A percentile compares a stretch with the other conserved stretches of the same genome.
Evolutionary conservation across 2,329 filamentous ascomycete genomes (phyloP).

Genomic region (Aureobasidium sp.): DNA sequence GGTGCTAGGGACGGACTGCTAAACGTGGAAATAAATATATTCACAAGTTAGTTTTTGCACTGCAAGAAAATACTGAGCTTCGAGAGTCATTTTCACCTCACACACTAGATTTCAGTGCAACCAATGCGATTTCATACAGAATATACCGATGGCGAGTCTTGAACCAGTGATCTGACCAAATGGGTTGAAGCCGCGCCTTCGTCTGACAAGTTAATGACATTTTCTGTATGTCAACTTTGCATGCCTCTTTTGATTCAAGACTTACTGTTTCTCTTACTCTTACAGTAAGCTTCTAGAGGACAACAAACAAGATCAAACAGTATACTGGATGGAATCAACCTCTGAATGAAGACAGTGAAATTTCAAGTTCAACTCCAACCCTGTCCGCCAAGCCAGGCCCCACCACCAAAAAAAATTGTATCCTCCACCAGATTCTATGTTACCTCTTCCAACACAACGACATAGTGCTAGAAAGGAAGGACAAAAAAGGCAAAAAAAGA

Average conservation of each 20-base stretch:
- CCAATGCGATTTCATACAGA: too few species aligned
- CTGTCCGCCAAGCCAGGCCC: not conserved
- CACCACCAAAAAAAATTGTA: not conserved
- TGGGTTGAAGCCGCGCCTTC: not conserved
- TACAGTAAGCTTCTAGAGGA: not conserved
- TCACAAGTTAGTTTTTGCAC: too few species aligned
- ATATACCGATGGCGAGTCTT: not conserved
- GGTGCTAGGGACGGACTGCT: too few species aligned
- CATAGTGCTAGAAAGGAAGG: not conserved
- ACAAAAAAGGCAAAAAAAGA: not conserved
- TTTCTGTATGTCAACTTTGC: too few species aligned
- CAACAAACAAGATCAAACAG: not conserved
- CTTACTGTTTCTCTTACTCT: too few species aligned
- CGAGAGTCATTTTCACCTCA: too few species aligned
- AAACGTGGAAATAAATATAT: too few species aligned
- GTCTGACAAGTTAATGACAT: not conserved
- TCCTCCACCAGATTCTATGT: not conserved
- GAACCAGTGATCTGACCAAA: not conserved
- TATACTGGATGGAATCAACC: not conserved
- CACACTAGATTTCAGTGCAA: too few species aligned
- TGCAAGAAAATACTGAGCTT: too few species aligned
- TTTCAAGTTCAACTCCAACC: not conserved
- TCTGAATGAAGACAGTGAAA: not conserved
- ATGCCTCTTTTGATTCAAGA: too few species aligned
- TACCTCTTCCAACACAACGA: not conserved